Base-by-base conservation (phyloP, 805 yeast genomes). In the Barnettozyma vustinii region DNA sequence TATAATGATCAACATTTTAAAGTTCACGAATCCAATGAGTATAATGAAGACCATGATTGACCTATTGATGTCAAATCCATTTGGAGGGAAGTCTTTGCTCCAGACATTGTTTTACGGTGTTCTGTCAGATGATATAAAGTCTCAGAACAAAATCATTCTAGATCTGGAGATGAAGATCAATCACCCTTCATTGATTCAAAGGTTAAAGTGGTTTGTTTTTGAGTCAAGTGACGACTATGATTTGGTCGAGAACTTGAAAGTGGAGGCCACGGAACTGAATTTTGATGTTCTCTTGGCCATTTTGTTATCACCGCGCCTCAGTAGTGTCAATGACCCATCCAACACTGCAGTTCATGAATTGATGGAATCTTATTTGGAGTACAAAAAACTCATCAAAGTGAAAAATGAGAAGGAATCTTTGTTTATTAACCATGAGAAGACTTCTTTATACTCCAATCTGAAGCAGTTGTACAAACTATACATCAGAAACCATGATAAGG, bases 1-100 rank as follows among this genome's bases (percentile, higher is more conserved):
- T 1, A 62, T 92, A 33, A 79, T 91, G 64, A 82, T 83, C 40
- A 87, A 87, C 19, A 84, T 92, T 20, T 66, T 94, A 60, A 77
- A 81, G 59, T 80, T 84, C 51, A 88, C 98, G 0, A 92, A 92
- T 60, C 98, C 99, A 2, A 80, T 90, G 67, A 79, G 84, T 39
- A 81, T 92, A 25, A 80, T 88, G 70, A 86, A 90, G 52, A 80
- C 83, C 20, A 69, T 92, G 63, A 77, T 91, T 33, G 97, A 89
- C 58, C 63, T 92, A 50, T 80, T 92, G 56, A 79, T 94, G 70
- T 87, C 85, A n/a, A 87, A 81, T 56, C 86, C 89, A 32, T 75
- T 81, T 60, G 86, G 87, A 21, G 76, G 78, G 13, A 74, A 74
- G 45, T 84, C 90, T 0, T 68, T 91, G 18, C 63, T 91, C 40